Evolutionary conservation across 1,284 basidiomycete species (phyloP).

Genomic region (Cryptococcus jaspeensis): DNA sequence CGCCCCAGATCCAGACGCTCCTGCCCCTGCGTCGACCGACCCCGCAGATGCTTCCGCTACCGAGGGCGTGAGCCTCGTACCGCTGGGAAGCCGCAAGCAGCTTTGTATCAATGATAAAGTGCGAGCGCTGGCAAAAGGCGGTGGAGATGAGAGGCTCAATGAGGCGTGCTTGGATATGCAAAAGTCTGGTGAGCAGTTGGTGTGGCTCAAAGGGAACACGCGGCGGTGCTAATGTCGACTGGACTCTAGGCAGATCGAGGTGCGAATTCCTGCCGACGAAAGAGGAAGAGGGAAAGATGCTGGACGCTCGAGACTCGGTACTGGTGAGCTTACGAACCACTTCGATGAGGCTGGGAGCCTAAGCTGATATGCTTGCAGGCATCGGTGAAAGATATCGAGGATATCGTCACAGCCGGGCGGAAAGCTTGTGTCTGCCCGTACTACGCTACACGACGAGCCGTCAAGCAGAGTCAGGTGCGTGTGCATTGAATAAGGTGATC

Average conservation of each 20-base stretch:
- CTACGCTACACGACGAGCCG: slow-evolving; percentile 82
- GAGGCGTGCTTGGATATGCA: slow-evolving; percentile 87
- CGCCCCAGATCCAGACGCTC: slow-evolving; percentile 4
- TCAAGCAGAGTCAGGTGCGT: slow-evolving; percentile 82
- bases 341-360: not conserved
- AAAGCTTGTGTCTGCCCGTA: slow-evolving; percentile 79
- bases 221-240: not conserved
- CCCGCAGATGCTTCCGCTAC: slow-evolving; percentile 55
- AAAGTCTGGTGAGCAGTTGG: slow-evolving; percentile 59
- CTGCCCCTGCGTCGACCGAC: not conserved
- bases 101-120: slow-evolving; percentile 85
- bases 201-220: not conserved
- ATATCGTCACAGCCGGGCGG: slow-evolving; percentile 73
- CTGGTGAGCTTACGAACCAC: slow-evolving; percentile 58
- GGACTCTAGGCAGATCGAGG: slow-evolving; percentile 59
- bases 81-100: slow-evolving; percentile 87
- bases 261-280: slow-evolving; percentile 76
- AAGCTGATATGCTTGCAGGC: slow-evolving; percentile 57
- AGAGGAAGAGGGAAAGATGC: slow-evolving; percentile 69
- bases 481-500: not conserved
- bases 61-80: slow-evolving; percentile 59
- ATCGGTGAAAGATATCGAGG: slow-evolving; percentile 89
- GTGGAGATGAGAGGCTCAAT: slow-evolving; percentile 73
- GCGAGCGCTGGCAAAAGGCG: slow-evolving; percentile 45
- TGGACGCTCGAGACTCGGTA: slow-evolving; percentile 86